Percentiles rank a stretch among this genome's conserved stretches.
These are phyloP conservation scores for Crepidotus variabilis DNA, from an alignment of 768 basidiomycete genomes.

Conservation along the genomic window DNA sequence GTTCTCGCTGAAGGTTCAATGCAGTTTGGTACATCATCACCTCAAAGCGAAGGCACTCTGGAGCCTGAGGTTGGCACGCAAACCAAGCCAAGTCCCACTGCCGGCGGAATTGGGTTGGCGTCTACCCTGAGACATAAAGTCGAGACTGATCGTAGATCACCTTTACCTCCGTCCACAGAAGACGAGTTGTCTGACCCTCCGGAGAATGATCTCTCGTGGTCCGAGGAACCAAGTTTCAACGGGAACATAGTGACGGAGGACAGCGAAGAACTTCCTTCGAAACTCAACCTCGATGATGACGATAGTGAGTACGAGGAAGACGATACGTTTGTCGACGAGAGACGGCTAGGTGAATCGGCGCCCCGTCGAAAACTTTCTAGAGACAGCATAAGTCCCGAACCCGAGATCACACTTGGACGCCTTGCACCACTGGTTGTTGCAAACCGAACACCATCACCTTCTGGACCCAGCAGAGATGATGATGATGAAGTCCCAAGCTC, in stretches of 20 bases:
- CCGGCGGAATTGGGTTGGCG: background rate
- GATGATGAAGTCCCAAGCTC: slow-evolving; percentile 10
- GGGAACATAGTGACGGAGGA: slow-evolving; percentile 43
- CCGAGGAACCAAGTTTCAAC: slow-evolving; percentile 14
- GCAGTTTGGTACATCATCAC: background rate
- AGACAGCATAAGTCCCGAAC: slow-evolving; percentile 8
- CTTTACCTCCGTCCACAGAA: background rate
- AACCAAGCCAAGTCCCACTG: background rate
- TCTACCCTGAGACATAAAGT: background rate
- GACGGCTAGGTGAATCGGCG: background rate
- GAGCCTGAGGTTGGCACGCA: background rate
- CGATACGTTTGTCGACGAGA: background rate
- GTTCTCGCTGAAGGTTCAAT: background rate
- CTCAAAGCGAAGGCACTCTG: background rate
- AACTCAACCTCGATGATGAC: slow-evolving; percentile 14
- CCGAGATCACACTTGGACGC: slow-evolving; percentile 9
- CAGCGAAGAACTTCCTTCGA: slow-evolving; percentile 35
- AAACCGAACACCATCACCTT: slow-evolving; percentile 25
- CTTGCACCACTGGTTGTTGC: slow-evolving; percentile 15
- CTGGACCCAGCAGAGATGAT: slow-evolving; percentile 6
- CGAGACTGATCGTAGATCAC: background rate
- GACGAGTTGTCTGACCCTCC: background rate
- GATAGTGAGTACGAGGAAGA: slow-evolving; percentile 5
- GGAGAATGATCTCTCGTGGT: background rate
- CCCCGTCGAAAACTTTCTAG: too few relatives aligned